Evolutionary conservation across 208 protist genomes (phyloP).

Genomic region (Crithidia expoeki): DNA sequence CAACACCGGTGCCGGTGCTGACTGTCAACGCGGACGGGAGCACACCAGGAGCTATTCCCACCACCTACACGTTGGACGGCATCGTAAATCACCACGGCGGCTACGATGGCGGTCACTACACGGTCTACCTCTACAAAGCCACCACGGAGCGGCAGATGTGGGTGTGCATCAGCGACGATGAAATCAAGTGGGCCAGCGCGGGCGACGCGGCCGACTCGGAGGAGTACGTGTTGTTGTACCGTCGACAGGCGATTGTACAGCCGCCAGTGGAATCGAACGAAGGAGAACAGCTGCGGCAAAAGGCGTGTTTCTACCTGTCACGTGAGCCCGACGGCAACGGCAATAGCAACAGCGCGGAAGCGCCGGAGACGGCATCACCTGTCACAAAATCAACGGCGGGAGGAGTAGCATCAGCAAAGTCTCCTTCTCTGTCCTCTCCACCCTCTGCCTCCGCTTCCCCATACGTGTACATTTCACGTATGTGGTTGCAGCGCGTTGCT

Average conservation of each 20-base stretch:
- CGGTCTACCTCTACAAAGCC: slow-evolving; percentile 70
- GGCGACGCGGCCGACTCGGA: slow-evolving; percentile 71
- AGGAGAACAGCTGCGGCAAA: slow-evolving; percentile 50
- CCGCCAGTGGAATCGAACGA: slow-evolving; percentile 25
- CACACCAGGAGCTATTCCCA: slow-evolving; percentile 26
- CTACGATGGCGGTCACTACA: slow-evolving; percentile 88
- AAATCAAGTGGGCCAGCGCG: slow-evolving; percentile 33
- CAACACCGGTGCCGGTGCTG: neutral
- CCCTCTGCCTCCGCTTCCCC: neutral
- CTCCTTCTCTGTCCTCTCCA: neutral
- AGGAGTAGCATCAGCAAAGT: neutral
- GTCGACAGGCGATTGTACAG: slow-evolving; percentile 67
- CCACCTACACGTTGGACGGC: slow-evolving; percentile 83
- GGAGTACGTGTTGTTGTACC: slow-evolving; percentile 89
- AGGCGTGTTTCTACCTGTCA: slow-evolving; percentile 56
- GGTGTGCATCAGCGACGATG: slow-evolving; percentile 85
- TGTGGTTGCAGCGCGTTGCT: slow-evolving; percentile 82
- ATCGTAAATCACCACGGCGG: slow-evolving; percentile 88
- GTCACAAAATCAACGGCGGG: neutral
- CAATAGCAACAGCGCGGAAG: neutral
- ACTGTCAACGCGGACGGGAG: neutral
- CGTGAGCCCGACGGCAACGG: too few relatives aligned
- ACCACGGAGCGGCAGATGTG: slow-evolving; percentile 47
- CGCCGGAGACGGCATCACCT: neutral
- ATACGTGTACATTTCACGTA: slow-evolving; percentile 76